Conservation (phyloP, 2,329 filamentous ascomycete species). For the Daldinia sp. region DNA sequence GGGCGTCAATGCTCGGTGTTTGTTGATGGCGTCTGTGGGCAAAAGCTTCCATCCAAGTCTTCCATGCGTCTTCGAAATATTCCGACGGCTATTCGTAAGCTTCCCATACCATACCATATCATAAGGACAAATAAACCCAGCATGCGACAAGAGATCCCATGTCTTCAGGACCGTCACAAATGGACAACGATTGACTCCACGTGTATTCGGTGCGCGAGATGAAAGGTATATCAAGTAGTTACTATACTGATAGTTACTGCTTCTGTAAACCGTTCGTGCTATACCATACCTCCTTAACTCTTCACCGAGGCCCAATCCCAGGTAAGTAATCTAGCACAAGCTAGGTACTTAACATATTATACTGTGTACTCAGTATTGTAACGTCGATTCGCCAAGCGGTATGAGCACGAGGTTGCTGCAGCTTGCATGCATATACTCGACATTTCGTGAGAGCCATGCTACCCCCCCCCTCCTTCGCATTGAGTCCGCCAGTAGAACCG, state of each 20-base stretch:
- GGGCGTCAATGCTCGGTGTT: slow-evolving; percentile 15
- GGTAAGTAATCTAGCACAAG: neutral
- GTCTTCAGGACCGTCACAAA: slow-evolving; percentile 18
- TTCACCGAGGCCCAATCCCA: slow-evolving; percentile 26
- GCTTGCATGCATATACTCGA: slow-evolving; percentile 38
- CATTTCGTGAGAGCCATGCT: slow-evolving; percentile 22
- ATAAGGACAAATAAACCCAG: slow-evolving; percentile 14
- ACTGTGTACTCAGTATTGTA: slow-evolving; percentile 17
- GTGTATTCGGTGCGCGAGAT: neutral
- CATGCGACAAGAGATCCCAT: neutral
- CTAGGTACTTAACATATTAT: neutral
- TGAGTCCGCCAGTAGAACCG: slow-evolving; percentile 7
- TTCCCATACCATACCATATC: neutral
- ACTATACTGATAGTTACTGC: slow-evolving; percentile 3
- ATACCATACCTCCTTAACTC: slow-evolving; percentile 4
- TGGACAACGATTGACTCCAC: slow-evolving; percentile 12
- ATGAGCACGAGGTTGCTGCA: slow-evolving; percentile 40
- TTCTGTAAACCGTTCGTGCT: neutral
- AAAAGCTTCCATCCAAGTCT: slow-evolving; percentile 37
- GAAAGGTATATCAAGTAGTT: neutral
- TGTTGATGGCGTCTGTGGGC: slow-evolving; percentile 19
- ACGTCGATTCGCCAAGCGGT: slow-evolving; percentile 33
- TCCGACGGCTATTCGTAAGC: slow-evolving; percentile 27
- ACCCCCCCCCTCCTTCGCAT: slow-evolving; percentile 25
- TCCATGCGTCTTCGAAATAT: slow-evolving; percentile 45